phyloP scores from a whole-genome alignment of 441 rosid genomes.

The Jatropha multifida region DNA sequence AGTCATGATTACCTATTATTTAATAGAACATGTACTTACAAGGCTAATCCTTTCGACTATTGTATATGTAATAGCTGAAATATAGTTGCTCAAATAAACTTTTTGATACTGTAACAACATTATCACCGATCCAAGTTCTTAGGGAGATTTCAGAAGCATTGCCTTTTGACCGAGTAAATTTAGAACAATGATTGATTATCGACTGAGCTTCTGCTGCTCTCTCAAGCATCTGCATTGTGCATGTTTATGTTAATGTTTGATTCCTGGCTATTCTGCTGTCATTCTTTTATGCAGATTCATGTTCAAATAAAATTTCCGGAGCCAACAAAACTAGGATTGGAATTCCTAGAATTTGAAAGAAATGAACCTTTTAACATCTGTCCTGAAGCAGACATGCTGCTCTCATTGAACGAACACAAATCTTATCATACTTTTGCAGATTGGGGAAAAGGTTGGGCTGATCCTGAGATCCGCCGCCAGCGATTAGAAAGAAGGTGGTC shows the following conservation, averaged over 20 bases:
- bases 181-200: neutral
- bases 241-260: neutral
- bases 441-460: conserved; percentile 95
- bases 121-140: neutral
- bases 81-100: neutral
- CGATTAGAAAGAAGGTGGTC: conserved; percentile 40
- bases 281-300: conserved; percentile 48
- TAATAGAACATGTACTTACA: neutral
- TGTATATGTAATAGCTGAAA: neutral
- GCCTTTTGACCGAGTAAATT: neutral
- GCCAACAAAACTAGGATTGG: conserved; percentile 57
- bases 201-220: neutral
- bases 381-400: conserved; percentile 89
- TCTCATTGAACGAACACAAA: conserved; percentile 34
- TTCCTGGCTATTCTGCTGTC: neutral
- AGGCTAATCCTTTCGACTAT: neutral
- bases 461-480: conserved; percentile 73
- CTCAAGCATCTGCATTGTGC: neutral
- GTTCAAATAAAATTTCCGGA: conserved; percentile 69
- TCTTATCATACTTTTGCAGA: conserved; percentile 54
- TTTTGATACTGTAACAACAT: neutral
- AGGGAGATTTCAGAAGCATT: neutral
- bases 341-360: conserved; percentile 39
- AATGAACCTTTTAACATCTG: conserved; percentile 45
- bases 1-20: neutral